Evolutionary conservation across 495 filamentous ascomycete genomes (phyloP), one percentile per base, ranked within the genome.

Genomic region (Talaromyces stipitatus): DNA sequence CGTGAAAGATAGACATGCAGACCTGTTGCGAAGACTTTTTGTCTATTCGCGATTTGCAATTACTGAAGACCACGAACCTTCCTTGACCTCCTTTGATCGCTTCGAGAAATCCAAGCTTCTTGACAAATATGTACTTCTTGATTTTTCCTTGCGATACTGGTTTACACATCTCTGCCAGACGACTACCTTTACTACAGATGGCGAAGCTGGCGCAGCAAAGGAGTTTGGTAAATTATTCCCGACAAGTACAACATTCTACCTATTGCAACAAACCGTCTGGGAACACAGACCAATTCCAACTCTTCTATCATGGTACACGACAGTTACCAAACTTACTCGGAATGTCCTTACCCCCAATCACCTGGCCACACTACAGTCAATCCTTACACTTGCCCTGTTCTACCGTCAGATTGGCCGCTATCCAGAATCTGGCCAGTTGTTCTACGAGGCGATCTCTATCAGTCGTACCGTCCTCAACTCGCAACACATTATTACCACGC

Each of bases 101-200:
- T 62, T 66, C 28, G 58, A 66, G 22, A 62, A 58, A 18, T 55
- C 43, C 7, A 46, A 50, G 0, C 55, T 69, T 5, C 28, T 68
- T 30, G 61, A 61, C 6, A 64, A 61, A 24, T 24, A 64, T 29
- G 61, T 69, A 16, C 62, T 73, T 27, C 64, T 73, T 11, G 71
- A 73, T 48, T 72, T 73, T 43, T 64, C 67, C 12, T 26, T 73
- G 10, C 66, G 68, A 11, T 73, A 73, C 64, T 73, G 71, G 71
- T 52, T 66, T 28, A 61, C 58, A n/a, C 65, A 72, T 56, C 43
- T 67, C 7, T 66, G 50, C 30, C 64, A 65, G 26, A 65, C 64
- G 0, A 62, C 66, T 6, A 56, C 50, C 41, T 73, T 60, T 41
- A 64, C 48, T 5, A 68, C 59, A 4, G 60, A 67, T 46, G 64